phyloP scores from a whole-genome alignment of 441 rosid species.

The Populus hybrid region DNA sequence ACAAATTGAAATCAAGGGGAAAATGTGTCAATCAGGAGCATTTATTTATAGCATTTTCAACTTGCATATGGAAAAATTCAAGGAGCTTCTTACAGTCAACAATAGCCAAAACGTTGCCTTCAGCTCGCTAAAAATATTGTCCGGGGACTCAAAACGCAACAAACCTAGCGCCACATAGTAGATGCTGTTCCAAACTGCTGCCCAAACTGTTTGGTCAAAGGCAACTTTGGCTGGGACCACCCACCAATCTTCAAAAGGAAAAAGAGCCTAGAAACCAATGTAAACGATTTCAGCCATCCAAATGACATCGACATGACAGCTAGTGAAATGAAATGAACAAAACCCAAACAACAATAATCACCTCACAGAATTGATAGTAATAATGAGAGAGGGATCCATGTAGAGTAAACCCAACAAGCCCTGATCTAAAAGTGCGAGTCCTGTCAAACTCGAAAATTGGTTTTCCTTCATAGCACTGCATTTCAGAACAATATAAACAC shows the following conservation, averaged over 20 bases:
- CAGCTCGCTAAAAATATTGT: constrained; percentile 48
- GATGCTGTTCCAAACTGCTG: constrained; percentile 88
- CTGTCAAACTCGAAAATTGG: constrained; percentile 77
- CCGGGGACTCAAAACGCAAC: constrained; percentile 72
- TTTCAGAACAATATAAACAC: constrained; percentile 6
- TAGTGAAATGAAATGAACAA: constrained; percentile 14
- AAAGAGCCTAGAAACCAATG: constrained; percentile 52
- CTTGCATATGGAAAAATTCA: constrained; percentile 1
- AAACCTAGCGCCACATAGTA: constrained; percentile 64
- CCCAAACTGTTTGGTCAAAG: constrained; percentile 87
- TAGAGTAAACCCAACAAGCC: constrained; percentile 88
- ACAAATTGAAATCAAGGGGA: neutral
- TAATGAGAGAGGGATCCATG: constrained; percentile 97
- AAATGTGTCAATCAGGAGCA: neutral
- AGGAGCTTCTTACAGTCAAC: constrained; percentile 66
- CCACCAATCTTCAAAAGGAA: constrained; percentile 92
- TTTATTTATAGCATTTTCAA: neutral
- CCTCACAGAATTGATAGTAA: constrained; percentile 93
- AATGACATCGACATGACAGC: neutral
- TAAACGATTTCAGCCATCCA: constrained; percentile 21
- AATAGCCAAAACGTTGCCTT: constrained; percentile 76
- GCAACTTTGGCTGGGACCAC: constrained; percentile 90
- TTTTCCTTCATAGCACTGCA: constrained; percentile 89
- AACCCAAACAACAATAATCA: constrained; percentile 20
- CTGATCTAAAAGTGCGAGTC: constrained; percentile 74